A percentile compares a stretch with the other conserved stretches of the same genome.
Evolutionary conservation across 2,329 filamentous ascomycete genomes (phyloP).

Genomic region (Aspergillus ibericus): DNA sequence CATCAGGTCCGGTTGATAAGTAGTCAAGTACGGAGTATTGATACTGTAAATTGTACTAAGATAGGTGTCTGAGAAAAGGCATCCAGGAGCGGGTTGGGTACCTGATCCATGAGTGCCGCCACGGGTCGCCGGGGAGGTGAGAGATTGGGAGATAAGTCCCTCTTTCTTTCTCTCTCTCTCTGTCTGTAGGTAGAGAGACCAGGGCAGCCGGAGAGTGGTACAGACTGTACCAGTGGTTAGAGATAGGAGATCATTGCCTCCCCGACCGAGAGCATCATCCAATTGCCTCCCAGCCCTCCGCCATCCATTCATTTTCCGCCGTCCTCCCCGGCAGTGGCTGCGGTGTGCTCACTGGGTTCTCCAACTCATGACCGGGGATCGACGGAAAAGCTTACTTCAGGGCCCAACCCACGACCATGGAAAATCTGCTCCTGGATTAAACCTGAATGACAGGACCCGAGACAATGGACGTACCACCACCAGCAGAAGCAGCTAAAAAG

Average conservation of each 20-base stretch:
- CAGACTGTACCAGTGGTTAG: neutral
- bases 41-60: neutral
- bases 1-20: neutral
- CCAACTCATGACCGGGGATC: constrained; percentile 11
- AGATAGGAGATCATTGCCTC: neutral
- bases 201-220: neutral
- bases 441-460: constrained; percentile 26
- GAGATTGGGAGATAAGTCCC: neutral
- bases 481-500: constrained; percentile 18
- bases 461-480: constrained; percentile 23
- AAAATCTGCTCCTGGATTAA: constrained; percentile 7
- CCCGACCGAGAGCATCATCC: neutral
- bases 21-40: neutral
- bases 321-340: neutral
- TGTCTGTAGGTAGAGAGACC: too few relatives aligned
- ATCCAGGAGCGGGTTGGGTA: neutral
- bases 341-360: neutral
- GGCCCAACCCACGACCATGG: constrained; percentile 7
- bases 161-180: too few relatives aligned
- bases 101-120: neutral
- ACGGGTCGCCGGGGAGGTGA: neutral
- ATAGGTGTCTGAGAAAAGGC: neutral
- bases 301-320: neutral
- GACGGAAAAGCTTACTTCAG: constrained; percentile 18
- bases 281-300: neutral